Base-by-base conservation (phyloP, 768 basidiomycete genomes). In the Trametes sanguinea region DNA sequence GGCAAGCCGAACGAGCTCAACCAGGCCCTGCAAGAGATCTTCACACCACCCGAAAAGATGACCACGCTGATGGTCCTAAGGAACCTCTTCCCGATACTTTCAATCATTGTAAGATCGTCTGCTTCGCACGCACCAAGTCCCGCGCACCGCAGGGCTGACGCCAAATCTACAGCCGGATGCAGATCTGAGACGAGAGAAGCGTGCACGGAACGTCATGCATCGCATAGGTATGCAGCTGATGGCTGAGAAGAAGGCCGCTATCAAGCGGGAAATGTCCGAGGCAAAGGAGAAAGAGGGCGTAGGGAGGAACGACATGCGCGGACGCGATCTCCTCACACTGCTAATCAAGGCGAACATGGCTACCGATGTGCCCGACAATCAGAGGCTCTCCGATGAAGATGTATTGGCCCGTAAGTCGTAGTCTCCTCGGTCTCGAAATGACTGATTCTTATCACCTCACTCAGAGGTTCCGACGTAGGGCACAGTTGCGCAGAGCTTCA, bases 281-380 rank as follows among this genome's bases (percentile, higher is more conserved):
- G 22, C 22, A 22, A 66, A 67, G 45, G 62, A 74, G 29, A 69
- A 69, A 6, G 72, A 68, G 43, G 74, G 76, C 5, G 61, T 53
- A 9, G 70, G 76, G 74, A 73, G 76, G 44, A 61, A 57, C 59
- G 69, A 71, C 27, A 54, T 76, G 9, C 63, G 66, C 1, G 76
- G 76, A 14, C 78, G 83, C 13, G 88, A 89, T 72, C 68, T 90
- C 2, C 75, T 90, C 3, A 84, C 83, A 0, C 67, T 88, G 30
- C 75, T 90, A 3, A 75, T 89, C 45, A 78, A 79, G 61, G 87
- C 88, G 4, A 90, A 90, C 68, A 81, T 86, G 75, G 81, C 84
- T 0, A 81, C 78, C 1, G 85, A 90, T 67, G 65, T 86, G 5
- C 80, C 82, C 0, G 80, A 81, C 6, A 75, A 65, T 48, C 85